These are phyloP conservation scores for Fusarium sp. DNA, from an alignment of 2,329 filamentous ascomycete species.

Conservation along the genomic window DNA sequence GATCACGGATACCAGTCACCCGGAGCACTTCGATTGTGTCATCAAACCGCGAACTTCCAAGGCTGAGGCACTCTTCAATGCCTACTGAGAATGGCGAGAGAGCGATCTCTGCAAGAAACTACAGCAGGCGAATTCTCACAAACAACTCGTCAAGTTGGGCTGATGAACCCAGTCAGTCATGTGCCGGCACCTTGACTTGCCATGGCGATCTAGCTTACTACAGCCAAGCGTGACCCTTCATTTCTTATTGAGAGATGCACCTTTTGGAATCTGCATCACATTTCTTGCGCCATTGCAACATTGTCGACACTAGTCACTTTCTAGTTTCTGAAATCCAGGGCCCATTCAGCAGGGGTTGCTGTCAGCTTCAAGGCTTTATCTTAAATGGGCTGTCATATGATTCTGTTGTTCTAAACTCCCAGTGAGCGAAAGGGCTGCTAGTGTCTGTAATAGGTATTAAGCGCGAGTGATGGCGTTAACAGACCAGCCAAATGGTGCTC, in stretches of 20 bases:
- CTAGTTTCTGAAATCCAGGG: neutral
- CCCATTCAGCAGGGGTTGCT: neutral
- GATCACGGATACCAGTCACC: slow-evolving; percentile 42
- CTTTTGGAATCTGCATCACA: neutral
- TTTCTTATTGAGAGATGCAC: neutral
- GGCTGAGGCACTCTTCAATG: slow-evolving; percentile 28
- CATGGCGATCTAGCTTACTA: neutral
- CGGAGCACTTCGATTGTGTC: slow-evolving; percentile 49
- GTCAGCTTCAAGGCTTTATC: neutral
- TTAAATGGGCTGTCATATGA: neutral
- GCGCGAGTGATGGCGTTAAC: neutral
- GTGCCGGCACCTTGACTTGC: neutral
- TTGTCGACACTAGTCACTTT: neutral
- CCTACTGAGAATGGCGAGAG: neutral
- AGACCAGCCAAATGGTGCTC: neutral
- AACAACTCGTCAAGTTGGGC: neutral
- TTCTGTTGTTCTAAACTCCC: neutral
- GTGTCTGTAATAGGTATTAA: neutral
- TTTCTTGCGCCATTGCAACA: neutral
- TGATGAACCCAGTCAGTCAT: neutral
- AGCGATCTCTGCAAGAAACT: neutral
- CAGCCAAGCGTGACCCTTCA: neutral
- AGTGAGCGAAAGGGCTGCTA: neutral
- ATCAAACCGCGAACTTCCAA: slow-evolving; percentile 38
- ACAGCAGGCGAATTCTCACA: too few species aligned